A percentile compares a stretch with the other conserved stretches of the same genome.
Conservation (phyloP, 352 stramenopile genomes). For the Globisporangium viniferum region DNA sequence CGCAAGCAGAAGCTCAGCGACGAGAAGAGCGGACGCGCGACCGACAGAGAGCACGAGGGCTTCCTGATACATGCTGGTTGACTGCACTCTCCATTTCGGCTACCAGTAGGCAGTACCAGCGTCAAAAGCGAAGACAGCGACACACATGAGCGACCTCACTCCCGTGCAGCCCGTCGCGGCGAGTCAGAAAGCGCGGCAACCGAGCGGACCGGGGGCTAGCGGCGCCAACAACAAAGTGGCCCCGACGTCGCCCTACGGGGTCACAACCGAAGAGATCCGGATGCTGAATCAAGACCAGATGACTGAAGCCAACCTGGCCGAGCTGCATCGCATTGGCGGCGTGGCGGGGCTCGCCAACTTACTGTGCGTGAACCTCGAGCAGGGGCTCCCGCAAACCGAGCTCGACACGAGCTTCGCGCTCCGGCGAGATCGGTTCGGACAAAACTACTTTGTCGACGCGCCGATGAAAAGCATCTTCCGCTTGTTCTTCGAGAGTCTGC, state of each 20-base stretch:
- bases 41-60: not conserved
- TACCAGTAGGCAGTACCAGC: not conserved
- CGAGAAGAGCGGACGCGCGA: not conserved
- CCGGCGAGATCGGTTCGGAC: slow-evolving; percentile 53
- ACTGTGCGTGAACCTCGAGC: slow-evolving; percentile 68
- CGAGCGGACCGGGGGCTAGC: slow-evolving; percentile 16
- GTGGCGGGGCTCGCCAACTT: slow-evolving; percentile 46
- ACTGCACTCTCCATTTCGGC: not conserved
- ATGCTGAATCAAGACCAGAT: slow-evolving; percentile 79
- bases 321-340: slow-evolving; percentile 60
- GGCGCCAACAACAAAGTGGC: slow-evolving; percentile 64
- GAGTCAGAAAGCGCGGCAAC: slow-evolving; percentile 23
- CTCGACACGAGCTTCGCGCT: slow-evolving; percentile 52
- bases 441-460: slow-evolving; percentile 67
- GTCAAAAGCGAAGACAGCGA: not conserved
- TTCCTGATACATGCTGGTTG: not conserved
- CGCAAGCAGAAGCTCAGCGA: not conserved
- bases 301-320: slow-evolving; percentile 65
- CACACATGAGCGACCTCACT: slow-evolving; percentile 39
- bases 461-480: slow-evolving; percentile 77
- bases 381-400: slow-evolving; percentile 58
- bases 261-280: slow-evolving; percentile 66
- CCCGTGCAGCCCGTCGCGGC: slow-evolving; percentile 34
- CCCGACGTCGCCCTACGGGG: slow-evolving; percentile 63
- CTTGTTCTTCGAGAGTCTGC: slow-evolving; percentile 85